phyloP scores from a whole-genome alignment of 345 rosid genomes.

The Brassica incana region DNA sequence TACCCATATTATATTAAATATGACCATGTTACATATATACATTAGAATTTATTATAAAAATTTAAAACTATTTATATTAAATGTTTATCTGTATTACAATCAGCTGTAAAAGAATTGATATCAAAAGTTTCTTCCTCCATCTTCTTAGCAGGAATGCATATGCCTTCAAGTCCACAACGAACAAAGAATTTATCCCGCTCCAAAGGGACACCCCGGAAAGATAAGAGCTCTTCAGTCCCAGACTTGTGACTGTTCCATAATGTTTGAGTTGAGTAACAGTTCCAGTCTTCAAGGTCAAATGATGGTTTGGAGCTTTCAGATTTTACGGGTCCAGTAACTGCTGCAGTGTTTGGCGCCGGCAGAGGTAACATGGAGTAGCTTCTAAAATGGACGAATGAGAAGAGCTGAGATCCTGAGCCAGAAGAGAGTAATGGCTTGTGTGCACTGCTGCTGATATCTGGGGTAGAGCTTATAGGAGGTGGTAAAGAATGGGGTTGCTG shows the following conservation, averaged over 20 bases:
- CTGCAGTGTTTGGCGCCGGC: constrained; percentile 62
- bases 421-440: constrained; percentile 55
- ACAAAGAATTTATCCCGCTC: constrained; percentile 87
- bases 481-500: constrained; percentile 44
- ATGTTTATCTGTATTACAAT: constrained; percentile 70
- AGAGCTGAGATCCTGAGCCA: constrained; percentile 34
- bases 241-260: constrained; percentile 44
- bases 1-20: too few relatives aligned
- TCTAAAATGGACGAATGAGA: constrained; percentile 81
- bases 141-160: constrained; percentile 84
- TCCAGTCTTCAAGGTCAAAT: constrained; percentile 80
- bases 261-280: constrained; percentile 58
- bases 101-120: constrained; percentile 74
- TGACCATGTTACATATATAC: too few relatives aligned
- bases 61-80: too few relatives aligned
- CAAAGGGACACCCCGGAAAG: constrained; percentile 61
- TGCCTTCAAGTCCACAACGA: constrained; percentile 90
- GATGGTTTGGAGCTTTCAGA: constrained; percentile 70
- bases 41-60: too few relatives aligned
- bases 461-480: constrained; percentile 37
- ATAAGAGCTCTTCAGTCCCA: constrained; percentile 60
- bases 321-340: constrained; percentile 55
- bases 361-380: constrained; percentile 95
- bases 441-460: constrained; percentile 15
- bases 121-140: constrained; percentile 89